Evolutionary conservation across 148 eudicot species (phyloP), one percentile per base, ranked within the genome.

Genomic region (Rhododendron williamsianum): DNA sequence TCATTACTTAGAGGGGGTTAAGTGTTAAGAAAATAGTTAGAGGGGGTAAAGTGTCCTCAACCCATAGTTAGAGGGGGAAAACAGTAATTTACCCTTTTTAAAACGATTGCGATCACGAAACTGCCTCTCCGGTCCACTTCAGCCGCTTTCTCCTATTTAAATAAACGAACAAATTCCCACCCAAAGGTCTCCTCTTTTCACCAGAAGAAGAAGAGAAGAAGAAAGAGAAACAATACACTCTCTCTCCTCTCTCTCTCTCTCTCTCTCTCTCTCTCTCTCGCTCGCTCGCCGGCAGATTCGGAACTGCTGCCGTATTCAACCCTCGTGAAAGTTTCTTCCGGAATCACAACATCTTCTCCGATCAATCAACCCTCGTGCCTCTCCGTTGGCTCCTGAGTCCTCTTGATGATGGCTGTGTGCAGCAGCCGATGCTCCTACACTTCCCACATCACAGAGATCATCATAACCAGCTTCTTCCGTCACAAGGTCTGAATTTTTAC

Each of bases 401-500:
- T 5, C 18, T 12, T 33, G 76, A 4, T 71, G 76, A 71, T 71
- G 76, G 76, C 36, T 74, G 92, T 93, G 87, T 87, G 84, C 76
- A 86, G 87, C 86, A 87, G 88, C 76, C 86, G 95, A 58, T 90
- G 92, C 84, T 95, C 98, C 46, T 94, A 93, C 87, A 91, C 97
- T 48, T 93, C 97, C 45, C 94, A 94, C 83, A 95, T 94, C 84
- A 95, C 98, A 4, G 92, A 91, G 82, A 90, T 95, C 89, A 95
- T 95, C 89, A 91, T 94, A 90, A 95, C 98, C 87, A 95, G 98
- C 91, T 94, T 95, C 74, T 95, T 95, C 80, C 94, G 97, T 81
- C 95, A 94, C 84, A 94, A 94, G 89, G 1, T 48, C 78, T 85
- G 63, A 49, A 46, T 19, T 16, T 16, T 58, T 60, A 33, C 30